A percentile compares a stretch with the other conserved stretches of the same genome.
These are phyloP conservation scores for Ophiostoma piceae DNA, from an alignment of 2,329 filamentous ascomycete genomes.

Conservation along the genomic window DNA sequence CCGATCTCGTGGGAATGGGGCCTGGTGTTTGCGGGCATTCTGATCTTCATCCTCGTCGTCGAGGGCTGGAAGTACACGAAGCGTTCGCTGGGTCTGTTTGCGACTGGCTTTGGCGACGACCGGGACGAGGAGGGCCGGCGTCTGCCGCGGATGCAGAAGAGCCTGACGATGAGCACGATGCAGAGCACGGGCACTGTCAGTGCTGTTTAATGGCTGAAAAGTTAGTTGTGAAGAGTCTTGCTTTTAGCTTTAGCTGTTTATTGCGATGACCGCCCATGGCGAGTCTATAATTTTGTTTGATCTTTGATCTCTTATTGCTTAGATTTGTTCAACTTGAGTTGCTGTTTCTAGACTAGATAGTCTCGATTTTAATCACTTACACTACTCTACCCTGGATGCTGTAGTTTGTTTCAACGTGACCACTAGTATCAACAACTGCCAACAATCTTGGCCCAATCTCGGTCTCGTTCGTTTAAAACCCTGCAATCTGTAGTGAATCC, in stretches of 20 bases:
- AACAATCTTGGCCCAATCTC: constrained; percentile 6
- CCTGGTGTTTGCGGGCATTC: constrained; percentile 57
- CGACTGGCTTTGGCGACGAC: not conserved
- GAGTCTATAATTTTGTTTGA: constrained; percentile 1
- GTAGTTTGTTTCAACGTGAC: constrained; percentile 1
- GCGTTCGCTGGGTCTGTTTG: constrained; percentile 49
- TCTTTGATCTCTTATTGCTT: not conserved
- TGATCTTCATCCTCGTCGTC: constrained; percentile 61
- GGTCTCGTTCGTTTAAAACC: constrained; percentile 5
- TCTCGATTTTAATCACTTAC: not conserved
- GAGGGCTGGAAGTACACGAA: constrained; percentile 70
- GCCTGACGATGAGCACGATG: constrained; percentile 21
- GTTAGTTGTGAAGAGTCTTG: not conserved
- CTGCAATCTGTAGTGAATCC: not conserved
- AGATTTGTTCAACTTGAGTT: not conserved
- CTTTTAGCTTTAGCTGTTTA: not conserved
- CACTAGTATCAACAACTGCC: not conserved
- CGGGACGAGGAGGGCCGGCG: constrained; percentile 5
- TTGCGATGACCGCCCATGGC: not conserved
- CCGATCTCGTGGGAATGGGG: constrained; percentile 72
- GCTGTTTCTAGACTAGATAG: not conserved
- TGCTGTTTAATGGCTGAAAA: not conserved
- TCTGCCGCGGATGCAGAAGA: constrained; percentile 17
- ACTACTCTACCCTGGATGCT: not conserved
- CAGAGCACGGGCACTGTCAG: constrained; percentile 14